A percentile compares a stretch with the other conserved stretches of the same genome.
These are phyloP conservation scores for Leccinum disarticulatum DNA, from an alignment of 768 basidiomycete species.

Conservation along the genomic window DNA sequence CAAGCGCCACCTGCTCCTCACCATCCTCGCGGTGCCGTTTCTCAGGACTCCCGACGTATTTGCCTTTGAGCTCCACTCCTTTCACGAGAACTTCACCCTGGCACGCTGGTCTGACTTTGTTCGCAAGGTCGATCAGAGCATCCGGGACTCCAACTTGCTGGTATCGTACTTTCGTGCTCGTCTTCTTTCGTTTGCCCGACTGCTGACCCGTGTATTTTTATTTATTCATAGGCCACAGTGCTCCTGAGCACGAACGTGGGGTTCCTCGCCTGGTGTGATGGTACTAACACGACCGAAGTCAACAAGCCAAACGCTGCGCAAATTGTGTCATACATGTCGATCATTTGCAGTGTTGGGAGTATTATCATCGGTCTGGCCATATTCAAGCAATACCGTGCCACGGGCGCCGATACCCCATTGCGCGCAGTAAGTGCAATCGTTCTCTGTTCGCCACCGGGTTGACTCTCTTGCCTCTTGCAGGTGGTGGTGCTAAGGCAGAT, in stretches of 20 bases:
- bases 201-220: slow-evolving; percentile 1
- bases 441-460: neutral
- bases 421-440: slow-evolving; percentile 22
- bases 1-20: slow-evolving; percentile 18
- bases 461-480: slow-evolving; percentile 13
- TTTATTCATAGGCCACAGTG: slow-evolving; percentile 26
- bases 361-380: slow-evolving; percentile 32
- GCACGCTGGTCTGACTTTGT: slow-evolving; percentile 31
- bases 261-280: slow-evolving; percentile 21
- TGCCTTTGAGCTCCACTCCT: slow-evolving; percentile 29
- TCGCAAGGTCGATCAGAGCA: slow-evolving; percentile 29
- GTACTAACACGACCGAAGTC: too few species aligned
- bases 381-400: slow-evolving; percentile 35
- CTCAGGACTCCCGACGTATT: slow-evolving; percentile 28
- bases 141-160: slow-evolving; percentile 33
- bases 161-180: slow-evolving; percentile 9
- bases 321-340: slow-evolving; percentile 30
- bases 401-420: slow-evolving; percentile 31
- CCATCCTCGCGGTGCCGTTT: slow-evolving; percentile 23
- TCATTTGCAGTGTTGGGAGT: slow-evolving; percentile 29
- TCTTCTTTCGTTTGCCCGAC: neutral
- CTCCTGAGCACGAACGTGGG: slow-evolving; percentile 27
- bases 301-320: slow-evolving; percentile 18
- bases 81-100: slow-evolving; percentile 27
- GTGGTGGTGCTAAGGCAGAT: slow-evolving; percentile 29